Conservation (phyloP, 2,329 filamentous ascomycete species). For the Paraphoma chrysanthemicola region DNA sequence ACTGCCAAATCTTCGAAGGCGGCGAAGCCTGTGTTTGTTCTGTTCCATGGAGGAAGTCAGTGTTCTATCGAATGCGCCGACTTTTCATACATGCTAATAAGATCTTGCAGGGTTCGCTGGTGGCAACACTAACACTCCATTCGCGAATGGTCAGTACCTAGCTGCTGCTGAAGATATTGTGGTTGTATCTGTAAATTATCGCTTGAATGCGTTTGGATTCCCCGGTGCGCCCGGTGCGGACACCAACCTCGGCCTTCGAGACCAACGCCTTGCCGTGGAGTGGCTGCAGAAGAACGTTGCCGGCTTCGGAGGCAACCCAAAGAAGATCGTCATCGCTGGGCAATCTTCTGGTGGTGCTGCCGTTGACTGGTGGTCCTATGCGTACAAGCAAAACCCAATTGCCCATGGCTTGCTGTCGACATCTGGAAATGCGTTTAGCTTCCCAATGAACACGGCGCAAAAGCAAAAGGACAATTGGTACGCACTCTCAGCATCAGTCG, state of each 20-base stretch:
- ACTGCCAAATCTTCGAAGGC: conserved; percentile 17
- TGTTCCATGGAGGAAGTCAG: conserved; percentile 52
- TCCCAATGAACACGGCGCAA: conserved; percentile 20
- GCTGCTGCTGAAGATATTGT: conserved; percentile 49
- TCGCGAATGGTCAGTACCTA: conserved; percentile 47
- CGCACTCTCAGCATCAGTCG: conserved; percentile 16
- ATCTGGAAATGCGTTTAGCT: conserved; percentile 27
- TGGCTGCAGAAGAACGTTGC: conserved; percentile 61
- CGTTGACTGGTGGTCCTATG: conserved; percentile 57
- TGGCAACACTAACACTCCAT: conserved; percentile 45
- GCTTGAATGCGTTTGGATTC: conserved; percentile 47
- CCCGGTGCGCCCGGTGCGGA: conserved; percentile 33
- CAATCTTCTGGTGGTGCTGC: conserved; percentile 55
- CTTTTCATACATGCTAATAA: background rate
- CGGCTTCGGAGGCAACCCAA: conserved; percentile 58
- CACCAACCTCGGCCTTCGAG: conserved; percentile 60
- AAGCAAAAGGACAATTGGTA: conserved; percentile 24
- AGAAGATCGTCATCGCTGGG: conserved; percentile 55
- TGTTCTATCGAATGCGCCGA: background rate
- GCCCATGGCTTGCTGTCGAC: conserved; percentile 53
- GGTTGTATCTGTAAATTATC: conserved; percentile 52
- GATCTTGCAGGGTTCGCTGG: conserved; percentile 38
- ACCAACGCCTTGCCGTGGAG: conserved; percentile 61
- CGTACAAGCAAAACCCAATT: conserved; percentile 57
- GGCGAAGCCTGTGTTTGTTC: conserved; percentile 49